phyloP scores from a whole-genome alignment of 1,284 basidiomycete genomes.

The Phaffia rhodozyma region DNA sequence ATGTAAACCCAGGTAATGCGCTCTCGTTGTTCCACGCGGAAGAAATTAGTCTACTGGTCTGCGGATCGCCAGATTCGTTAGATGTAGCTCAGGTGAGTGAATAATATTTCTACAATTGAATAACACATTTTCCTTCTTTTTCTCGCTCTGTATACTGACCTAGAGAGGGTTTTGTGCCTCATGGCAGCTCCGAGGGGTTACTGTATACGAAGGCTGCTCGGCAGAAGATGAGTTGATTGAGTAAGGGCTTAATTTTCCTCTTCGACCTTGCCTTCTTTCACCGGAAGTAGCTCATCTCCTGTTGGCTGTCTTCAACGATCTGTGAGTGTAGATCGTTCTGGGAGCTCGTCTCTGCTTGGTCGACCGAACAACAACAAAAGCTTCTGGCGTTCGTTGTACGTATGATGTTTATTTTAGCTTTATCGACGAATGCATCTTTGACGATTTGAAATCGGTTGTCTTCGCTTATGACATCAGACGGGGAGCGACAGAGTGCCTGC shows the following conservation, averaged over 20 bases:
- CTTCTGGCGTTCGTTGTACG: constrained; percentile 23
- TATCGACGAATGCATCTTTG: background rate
- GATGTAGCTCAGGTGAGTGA: constrained; percentile 19
- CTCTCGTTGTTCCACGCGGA: constrained; percentile 24
- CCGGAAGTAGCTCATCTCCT: background rate
- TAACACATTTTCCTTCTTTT: background rate
- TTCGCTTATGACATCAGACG: constrained; percentile 15
- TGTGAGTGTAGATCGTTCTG: constrained; percentile 22
- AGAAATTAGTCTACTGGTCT: constrained; percentile 26
- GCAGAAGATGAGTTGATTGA: constrained; percentile 18
- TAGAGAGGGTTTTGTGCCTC: too few relatives aligned
- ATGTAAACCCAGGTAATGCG: constrained; percentile 21
- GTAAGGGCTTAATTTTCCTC: constrained; percentile 6
- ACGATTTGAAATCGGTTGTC: too few relatives aligned
- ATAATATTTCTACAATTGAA: background rate
- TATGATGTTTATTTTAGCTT: background rate
- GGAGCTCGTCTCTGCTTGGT: constrained; percentile 18
- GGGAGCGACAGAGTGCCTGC: constrained; percentile 25
- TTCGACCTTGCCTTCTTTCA: background rate
- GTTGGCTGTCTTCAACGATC: background rate
- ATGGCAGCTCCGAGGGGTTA: constrained; percentile 19
- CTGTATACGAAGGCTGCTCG: constrained; percentile 22
- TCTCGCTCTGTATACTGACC: background rate
- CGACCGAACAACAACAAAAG: constrained; percentile 15
- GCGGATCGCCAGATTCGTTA: constrained; percentile 23